phyloP scores from a whole-genome alignment of 2,329 filamentous ascomycete species.

The Arthroderma sp. region DNA sequence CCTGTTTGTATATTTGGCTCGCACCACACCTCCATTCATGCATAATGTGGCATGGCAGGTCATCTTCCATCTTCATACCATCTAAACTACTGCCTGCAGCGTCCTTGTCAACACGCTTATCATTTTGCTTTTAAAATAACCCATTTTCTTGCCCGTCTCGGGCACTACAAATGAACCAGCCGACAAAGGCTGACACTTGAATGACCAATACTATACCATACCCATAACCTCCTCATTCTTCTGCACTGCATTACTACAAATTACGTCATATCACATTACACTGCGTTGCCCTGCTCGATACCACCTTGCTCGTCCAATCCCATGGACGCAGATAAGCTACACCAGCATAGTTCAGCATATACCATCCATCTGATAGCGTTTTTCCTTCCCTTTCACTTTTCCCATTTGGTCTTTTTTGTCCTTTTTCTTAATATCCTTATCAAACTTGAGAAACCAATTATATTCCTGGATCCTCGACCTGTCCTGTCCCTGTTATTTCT shows the following conservation, averaged over 20 bases:
- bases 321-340: neutral
- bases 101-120: neutral
- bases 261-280: neutral
- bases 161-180: neutral
- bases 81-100: neutral
- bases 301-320: neutral
- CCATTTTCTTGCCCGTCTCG: neutral
- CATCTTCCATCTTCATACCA: neutral
- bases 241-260: neutral
- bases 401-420: neutral
- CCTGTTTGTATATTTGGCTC: neutral
- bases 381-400: no score
- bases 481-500: neutral
- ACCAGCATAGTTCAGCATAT: neutral
- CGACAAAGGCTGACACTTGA: neutral
- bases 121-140: no score
- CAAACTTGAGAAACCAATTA: neutral
- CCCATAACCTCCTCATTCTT: neutral
- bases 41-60: neutral
- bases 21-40: neutral
- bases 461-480: neutral
- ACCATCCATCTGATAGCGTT: conserved; percentile 3
- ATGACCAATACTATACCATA: neutral
- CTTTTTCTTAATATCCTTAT: neutral
- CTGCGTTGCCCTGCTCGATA: neutral